Conservation (phyloP, 2,329 filamentous ascomycete genomes). For the Fusarium sp. region DNA sequence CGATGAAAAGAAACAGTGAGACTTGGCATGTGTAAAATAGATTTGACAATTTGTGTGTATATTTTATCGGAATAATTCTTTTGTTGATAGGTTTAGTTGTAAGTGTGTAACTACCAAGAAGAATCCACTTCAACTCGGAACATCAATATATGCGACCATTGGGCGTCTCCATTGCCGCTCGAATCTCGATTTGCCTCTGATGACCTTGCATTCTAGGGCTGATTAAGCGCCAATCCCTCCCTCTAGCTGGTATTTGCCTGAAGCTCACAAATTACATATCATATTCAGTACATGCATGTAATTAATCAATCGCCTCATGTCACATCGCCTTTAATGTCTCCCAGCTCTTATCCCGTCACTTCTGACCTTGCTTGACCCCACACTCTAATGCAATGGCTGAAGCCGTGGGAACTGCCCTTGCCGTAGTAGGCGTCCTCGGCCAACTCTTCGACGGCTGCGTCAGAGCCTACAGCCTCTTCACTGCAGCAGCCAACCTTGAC, state of each 20-base stretch:
- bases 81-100: not conserved
- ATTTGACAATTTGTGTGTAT: not conserved
- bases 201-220: not conserved
- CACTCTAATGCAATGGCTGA: conserved; percentile 45
- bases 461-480: conserved; percentile 57
- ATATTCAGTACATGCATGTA: not conserved
- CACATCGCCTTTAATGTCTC: not conserved
- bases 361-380: not conserved
- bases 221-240: conserved; percentile 19
- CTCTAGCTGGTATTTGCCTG: not conserved
- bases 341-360: not conserved
- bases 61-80: not conserved
- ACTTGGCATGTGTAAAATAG: not conserved
- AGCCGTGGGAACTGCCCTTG: conserved; percentile 53
- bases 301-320: not conserved
- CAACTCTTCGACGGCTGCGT: conserved; percentile 59
- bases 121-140: not conserved
- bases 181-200: not conserved
- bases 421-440: conserved; percentile 55
- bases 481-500: conserved; percentile 53
- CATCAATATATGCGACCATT: not conserved
- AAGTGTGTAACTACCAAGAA: not conserved
- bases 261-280: not conserved
- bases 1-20: not conserved
- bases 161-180: not conserved